A percentile compares a stretch with the other conserved stretches of the same genome.
phyloP scores from a whole-genome alignment of 805 yeast species.

The Candida qinlingensis region DNA sequence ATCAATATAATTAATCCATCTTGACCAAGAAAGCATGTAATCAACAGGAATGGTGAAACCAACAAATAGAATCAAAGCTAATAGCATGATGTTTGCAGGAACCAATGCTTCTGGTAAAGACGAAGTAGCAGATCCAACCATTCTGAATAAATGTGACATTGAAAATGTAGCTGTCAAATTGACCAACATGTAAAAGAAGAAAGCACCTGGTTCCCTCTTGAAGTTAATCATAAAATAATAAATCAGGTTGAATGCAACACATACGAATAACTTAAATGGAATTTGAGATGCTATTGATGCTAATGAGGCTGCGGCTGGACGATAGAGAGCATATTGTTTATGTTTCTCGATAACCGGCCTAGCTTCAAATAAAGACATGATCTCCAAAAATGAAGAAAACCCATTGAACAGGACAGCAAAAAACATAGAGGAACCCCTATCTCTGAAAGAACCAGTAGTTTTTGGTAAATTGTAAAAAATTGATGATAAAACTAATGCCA shows the following conservation, averaged over 20 bases:
- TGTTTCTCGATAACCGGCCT: conserved; percentile 58
- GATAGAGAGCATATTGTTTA: conserved; percentile 50
- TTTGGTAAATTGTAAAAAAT: conserved; percentile 47
- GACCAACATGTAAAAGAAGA: conserved; percentile 47
- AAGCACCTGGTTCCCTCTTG: conserved; percentile 46
- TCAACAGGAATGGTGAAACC: conserved; percentile 57
- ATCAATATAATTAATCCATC: conserved; percentile 58
- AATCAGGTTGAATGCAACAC: conserved; percentile 42
- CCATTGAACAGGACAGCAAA: conserved; percentile 62
- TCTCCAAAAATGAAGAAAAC: conserved; percentile 54
- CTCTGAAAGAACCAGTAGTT: conserved; percentile 43
- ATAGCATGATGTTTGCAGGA: conserved; percentile 47
- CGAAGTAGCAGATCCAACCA: conserved; percentile 44
- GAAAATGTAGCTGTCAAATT: conserved; percentile 38
- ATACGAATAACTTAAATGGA: conserved; percentile 42
- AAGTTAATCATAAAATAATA: conserved; percentile 52
- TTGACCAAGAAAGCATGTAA: conserved; percentile 56
- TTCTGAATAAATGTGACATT: conserved; percentile 56
- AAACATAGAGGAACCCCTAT: conserved; percentile 61
- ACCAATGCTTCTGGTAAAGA: conserved; percentile 52
- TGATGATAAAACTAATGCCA: conserved; percentile 54
- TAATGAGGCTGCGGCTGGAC: conserved; percentile 59
- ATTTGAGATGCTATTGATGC: conserved; percentile 57
- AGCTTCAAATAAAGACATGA: conserved; percentile 28
- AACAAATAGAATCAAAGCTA: conserved; percentile 44